These are phyloP conservation scores for Quercus gilva DNA, from an alignment of 306 rosid species.

Conservation along the genomic window DNA sequence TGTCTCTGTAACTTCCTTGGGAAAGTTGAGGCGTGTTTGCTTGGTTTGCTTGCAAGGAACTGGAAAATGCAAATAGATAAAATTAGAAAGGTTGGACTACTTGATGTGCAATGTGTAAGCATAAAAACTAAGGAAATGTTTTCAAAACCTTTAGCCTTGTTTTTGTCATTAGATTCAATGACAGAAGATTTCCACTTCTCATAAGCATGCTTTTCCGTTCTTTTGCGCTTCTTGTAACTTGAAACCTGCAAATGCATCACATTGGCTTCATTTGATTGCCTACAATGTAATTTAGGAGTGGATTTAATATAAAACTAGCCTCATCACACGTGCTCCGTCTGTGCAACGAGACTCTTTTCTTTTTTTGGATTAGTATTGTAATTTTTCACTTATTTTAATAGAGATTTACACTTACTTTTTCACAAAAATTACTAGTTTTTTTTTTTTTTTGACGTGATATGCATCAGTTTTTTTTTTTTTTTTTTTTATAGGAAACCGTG, in stretches of 20 bases:
- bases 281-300: not conserved
- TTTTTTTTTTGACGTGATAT: too few species aligned
- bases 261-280: not conserved
- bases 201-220: conserved; percentile 47
- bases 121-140: conserved; percentile 1
- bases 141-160: conserved; percentile 51
- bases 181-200: conserved; percentile 76
- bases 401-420: too few species aligned
- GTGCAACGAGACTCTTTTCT: too few species aligned
- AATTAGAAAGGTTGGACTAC: conserved; percentile 2
- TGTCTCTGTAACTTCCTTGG: conserved; percentile 40
- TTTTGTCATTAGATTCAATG: conserved; percentile 52
- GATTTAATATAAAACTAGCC: not conserved
- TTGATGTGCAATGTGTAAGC: not conserved
- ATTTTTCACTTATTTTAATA: too few species aligned
- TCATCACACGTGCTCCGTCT: too few species aligned
- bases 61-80: conserved; percentile 15
- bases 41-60: conserved; percentile 51
- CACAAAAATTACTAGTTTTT: too few species aligned
- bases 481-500: too few species aligned
- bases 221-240: conserved; percentile 57
- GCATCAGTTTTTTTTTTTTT: too few species aligned
- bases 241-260: conserved; percentile 52
- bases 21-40: conserved; percentile 58
- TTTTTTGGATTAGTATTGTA: too few species aligned